These are phyloP conservation scores for Eucalyptus pauciflora DNA, from an alignment of 345 rosid species.

Conservation along the genomic window DNA sequence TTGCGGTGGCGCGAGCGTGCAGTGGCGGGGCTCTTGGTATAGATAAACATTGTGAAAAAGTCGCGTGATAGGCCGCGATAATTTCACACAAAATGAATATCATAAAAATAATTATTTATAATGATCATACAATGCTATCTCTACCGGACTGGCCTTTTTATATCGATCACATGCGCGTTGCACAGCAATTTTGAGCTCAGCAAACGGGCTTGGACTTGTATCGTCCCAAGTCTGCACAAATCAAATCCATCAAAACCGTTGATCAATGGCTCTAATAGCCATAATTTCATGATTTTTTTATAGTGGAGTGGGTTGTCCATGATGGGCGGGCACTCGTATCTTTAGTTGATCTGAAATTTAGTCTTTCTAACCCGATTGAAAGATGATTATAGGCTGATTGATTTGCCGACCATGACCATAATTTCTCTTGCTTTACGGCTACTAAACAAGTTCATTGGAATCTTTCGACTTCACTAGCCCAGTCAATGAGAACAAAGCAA, in stretches of 20 bases:
- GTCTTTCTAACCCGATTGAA: background rate
- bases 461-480: background rate
- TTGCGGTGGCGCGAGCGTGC: background rate
- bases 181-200: background rate
- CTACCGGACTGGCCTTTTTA: background rate
- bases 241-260: background rate
- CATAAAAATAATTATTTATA: rapidly evolving
- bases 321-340: background rate
- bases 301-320: background rate
- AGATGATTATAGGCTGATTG: background rate
- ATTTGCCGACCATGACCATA: background rate
- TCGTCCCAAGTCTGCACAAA: rapidly evolving
- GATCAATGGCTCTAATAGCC: background rate
- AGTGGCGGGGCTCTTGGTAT: background rate
- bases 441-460: background rate
- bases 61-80: rapidly evolving
- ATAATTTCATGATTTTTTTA: background rate
- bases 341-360: background rate
- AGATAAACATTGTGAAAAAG: background rate
- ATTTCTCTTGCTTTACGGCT: background rate
- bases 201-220: background rate
- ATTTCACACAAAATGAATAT: background rate
- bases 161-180: rapidly evolving
- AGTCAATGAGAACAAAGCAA: background rate
- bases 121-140: no score